phyloP scores from a whole-genome alignment of 2,329 filamentous ascomycete species.

The Fusarium chuoi region DNA sequence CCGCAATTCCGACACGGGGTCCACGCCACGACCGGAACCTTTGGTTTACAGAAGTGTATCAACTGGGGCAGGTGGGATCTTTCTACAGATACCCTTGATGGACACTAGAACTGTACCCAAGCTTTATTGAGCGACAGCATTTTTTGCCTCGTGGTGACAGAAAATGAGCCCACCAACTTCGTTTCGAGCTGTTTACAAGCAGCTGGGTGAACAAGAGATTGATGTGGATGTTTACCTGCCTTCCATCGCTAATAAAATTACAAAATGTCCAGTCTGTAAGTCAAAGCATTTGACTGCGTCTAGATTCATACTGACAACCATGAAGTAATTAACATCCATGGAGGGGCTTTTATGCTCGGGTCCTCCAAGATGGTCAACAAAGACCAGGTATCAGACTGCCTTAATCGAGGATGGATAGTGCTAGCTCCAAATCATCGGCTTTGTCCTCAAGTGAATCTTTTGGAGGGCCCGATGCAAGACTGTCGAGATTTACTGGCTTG shows the following conservation, averaged over 20 bases:
- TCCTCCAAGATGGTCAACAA: slow-evolving; percentile 15
- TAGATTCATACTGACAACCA: accelerated
- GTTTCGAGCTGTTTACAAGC: neutral
- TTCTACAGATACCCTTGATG: neutral
- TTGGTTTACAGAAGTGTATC: neutral
- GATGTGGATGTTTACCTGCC: neutral
- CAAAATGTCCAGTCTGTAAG: neutral
- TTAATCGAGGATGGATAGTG: slow-evolving; percentile 1
- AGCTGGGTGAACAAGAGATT: neutral
- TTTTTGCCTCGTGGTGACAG: accelerated
- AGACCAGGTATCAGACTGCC: slow-evolving; percentile 1
- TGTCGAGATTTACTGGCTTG: slow-evolving; percentile 3
- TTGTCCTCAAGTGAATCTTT: neutral
- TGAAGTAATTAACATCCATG: slow-evolving; percentile 5
- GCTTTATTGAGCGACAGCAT: neutral
- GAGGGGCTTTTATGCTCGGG: slow-evolving; percentile 13
- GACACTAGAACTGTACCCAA: neutral
- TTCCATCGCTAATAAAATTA: too few relatives aligned
- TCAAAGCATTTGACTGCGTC: accelerated
- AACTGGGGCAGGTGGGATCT: too few relatives aligned
- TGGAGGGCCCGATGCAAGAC: slow-evolving; percentile 1
- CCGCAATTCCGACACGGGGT: neutral
- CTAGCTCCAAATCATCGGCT: neutral
- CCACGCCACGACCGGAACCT: neutral
- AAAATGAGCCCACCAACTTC: neutral